phyloP scores from a whole-genome alignment of 148 eudicot species.

The Suaeda aralocaspica region DNA sequence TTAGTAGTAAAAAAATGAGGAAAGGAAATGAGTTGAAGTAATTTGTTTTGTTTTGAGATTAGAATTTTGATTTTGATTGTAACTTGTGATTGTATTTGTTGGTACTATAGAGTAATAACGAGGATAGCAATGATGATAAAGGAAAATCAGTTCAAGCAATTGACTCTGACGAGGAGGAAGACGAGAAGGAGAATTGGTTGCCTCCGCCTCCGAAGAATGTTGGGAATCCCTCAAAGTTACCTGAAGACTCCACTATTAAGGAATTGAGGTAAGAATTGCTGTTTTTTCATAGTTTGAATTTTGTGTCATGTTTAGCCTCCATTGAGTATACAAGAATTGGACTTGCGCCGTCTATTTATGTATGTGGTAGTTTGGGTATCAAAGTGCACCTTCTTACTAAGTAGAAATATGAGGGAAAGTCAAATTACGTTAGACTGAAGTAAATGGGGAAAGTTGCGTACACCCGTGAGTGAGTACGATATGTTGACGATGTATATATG shows the following conservation, averaged over 20 bases:
- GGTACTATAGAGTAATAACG: conserved; percentile 16
- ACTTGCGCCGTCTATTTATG: no score
- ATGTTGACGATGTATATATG: no score
- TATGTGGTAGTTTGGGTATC: not conserved
- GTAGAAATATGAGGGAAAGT: no score
- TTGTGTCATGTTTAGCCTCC: not conserved
- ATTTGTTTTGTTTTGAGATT: not conserved
- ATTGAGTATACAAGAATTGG: no score
- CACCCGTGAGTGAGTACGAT: no score
- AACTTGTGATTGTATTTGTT: conserved; percentile 6
- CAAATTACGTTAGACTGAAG: no score
- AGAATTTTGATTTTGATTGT: not conserved
- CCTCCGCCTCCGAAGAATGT: conserved; percentile 60
- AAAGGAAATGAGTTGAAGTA: no score
- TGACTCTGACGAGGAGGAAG: conserved; percentile 44
- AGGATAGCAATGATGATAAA: conserved; percentile 10
- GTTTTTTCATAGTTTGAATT: not conserved
- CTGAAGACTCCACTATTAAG: conserved; percentile 60
- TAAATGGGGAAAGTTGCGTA: no score
- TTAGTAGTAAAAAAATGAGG: no score
- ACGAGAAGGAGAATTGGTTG: conserved; percentile 68
- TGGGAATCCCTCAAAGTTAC: conserved; percentile 18
- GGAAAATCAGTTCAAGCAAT: conserved; percentile 23
- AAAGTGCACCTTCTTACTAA: no score
- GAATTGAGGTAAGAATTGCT: conserved; percentile 48